Conservation (phyloP, 2,329 filamentous ascomycete genomes). For the Diplodia corticola region DNA sequence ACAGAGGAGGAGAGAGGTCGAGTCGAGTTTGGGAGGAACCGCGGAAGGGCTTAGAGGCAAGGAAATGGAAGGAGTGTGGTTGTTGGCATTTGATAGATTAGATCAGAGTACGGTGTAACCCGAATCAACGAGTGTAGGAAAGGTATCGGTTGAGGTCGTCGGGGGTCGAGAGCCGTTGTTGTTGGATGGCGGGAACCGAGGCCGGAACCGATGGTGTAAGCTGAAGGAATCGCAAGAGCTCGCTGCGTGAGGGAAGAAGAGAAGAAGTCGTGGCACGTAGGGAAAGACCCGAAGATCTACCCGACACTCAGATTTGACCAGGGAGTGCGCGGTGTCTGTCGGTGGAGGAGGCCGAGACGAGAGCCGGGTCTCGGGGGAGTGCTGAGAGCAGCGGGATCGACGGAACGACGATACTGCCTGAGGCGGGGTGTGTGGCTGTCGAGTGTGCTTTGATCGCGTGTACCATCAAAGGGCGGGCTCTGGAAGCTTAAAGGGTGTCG, state of each 20-base stretch:
- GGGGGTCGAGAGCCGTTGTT: slow-evolving; percentile 2
- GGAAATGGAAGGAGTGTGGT: slow-evolving; percentile 47
- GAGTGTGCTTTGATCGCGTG: slow-evolving; percentile 19
- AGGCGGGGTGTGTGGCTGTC: slow-evolving; percentile 6
- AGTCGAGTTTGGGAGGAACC: slow-evolving; percentile 15
- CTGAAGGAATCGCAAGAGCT: slow-evolving; percentile 29
- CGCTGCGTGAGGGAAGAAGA: slow-evolving; percentile 36
- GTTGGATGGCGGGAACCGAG: slow-evolving; percentile 30
- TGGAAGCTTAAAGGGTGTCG: slow-evolving; percentile 26
- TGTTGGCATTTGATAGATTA: slow-evolving; percentile 46
- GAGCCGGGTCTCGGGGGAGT: slow-evolving; percentile 6
- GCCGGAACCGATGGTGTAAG: slow-evolving; percentile 23
- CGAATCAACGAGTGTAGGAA: slow-evolving; percentile 42
- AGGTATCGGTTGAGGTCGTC: slow-evolving; percentile 28
- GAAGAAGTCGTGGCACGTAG: slow-evolving; percentile 42
- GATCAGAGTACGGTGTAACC: slow-evolving; percentile 39
- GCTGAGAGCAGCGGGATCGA: slow-evolving; percentile 19
- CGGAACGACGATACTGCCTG: slow-evolving; percentile 17
- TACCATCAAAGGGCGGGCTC: slow-evolving; percentile 22
- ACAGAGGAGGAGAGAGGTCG: slow-evolving; percentile 23
- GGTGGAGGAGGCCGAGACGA: slow-evolving; percentile 12
- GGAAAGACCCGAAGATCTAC: slow-evolving; percentile 15
- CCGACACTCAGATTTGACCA: slow-evolving; percentile 10
- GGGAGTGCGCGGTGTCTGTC: slow-evolving; percentile 6
- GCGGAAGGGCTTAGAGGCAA: slow-evolving; percentile 36